phyloP scores from a whole-genome alignment of 805 yeast species.

The Saturnispora silvae region DNA sequence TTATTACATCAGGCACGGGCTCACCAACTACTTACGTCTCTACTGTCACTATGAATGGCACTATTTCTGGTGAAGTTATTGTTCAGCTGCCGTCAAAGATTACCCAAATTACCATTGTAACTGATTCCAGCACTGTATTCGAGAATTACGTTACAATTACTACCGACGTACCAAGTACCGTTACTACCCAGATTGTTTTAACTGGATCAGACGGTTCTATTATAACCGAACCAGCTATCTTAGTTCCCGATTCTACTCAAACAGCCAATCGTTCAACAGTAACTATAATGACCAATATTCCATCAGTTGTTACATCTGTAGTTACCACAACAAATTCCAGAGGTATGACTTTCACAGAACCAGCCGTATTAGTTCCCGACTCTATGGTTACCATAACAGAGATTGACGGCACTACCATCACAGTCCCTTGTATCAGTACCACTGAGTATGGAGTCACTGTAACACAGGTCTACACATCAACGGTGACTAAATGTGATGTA shows the following conservation, averaged over 20 bases:
- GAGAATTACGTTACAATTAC: no score
- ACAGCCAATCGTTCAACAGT: no score
- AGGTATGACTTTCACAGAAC: background rate
- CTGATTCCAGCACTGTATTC: no score
- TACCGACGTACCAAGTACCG: background rate
- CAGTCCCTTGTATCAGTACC: background rate
- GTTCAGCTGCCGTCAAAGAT: background rate
- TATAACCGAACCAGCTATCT: background rate
- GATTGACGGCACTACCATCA: background rate
- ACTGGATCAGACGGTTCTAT: background rate
- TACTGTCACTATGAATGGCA: background rate
- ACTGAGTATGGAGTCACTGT: background rate
- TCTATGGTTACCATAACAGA: background rate
- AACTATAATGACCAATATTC: background rate
- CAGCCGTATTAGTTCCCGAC: background rate
- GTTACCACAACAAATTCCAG: background rate
- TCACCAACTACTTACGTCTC: background rate
- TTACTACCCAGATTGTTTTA: background rate
- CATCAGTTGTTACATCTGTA: background rate
- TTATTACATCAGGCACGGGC: background rate
- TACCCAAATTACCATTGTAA: background rate
- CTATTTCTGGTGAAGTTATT: background rate
- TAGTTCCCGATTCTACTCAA: background rate
- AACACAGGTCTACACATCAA: background rate
- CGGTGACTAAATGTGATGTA: background rate